Base-by-base conservation (phyloP, 371 early-diverging fungal species). In the Mucor irregularis region DNA sequence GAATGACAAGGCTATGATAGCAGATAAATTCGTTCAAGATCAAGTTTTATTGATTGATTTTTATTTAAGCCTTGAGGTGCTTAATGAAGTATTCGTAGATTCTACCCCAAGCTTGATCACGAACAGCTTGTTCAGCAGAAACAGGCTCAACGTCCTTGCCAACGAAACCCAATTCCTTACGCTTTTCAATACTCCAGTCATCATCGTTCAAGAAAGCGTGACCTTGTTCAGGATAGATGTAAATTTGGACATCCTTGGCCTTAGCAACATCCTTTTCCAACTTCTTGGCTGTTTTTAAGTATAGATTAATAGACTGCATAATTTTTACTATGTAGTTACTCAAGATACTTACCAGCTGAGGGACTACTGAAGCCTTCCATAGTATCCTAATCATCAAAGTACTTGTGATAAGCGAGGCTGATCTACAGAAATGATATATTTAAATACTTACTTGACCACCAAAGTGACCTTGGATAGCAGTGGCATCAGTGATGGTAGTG, bases 191-290 rank as follows among this genome's bases (percentile, higher is more conserved):
- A 35, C 49, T 53, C 74, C 77, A 73, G 9, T 53, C 61, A 26
- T 69, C 66, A 33, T 76, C 78, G 46, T 81, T 83, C 69, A 81
- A 70, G 56, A 83, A 83, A 6, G 78, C 83, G 43, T 83, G 83
- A 5, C 70, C 78, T 60, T 70, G 68, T n/a, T 64, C 50, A 43
- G 62, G 69, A 66, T 77, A 66, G 19, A 68, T 56, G 47, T 71
- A 74, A 22, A 80, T 70, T 26, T 49, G 55, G 13, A 67, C 72
- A 26, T 71, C 64, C 11, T 54, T 57, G 11, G 56, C 61, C 10
- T 52, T 53, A 22, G 48, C 22, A 10, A 67, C 30, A 29, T 65
- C 54, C 14, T 51, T 55, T 37, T 69, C 69, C 49, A 69, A 54
- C 3, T 53, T 58, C 25, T 67, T 70, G 19, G 61, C 68, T 30